Conservation (phyloP, 1,284 basidiomycete species). For the Fomitopsis schrenkii region DNA sequence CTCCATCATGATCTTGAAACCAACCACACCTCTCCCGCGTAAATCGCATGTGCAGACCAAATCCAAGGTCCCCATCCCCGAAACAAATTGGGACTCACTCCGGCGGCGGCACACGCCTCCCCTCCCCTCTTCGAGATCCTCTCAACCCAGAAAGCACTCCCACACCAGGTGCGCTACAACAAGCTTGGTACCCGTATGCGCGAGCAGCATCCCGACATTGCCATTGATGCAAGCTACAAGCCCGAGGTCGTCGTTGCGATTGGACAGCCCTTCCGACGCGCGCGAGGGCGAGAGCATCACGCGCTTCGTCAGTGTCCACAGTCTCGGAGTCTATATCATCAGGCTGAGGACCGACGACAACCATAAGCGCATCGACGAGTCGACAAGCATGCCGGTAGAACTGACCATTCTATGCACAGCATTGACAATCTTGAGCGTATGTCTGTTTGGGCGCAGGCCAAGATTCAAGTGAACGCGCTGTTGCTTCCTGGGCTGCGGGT, state of each 20-base stretch:
- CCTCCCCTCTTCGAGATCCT: constrained; percentile 80
- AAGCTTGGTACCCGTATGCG: constrained; percentile 52
- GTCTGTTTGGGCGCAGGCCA: constrained; percentile 45
- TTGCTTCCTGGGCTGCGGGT: constrained; percentile 35
- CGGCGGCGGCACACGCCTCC: constrained; percentile 35
- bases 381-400: constrained; percentile 34
- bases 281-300: too few species aligned
- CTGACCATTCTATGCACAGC: constrained; percentile 38
- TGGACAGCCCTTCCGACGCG: constrained; percentile 14
- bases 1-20: constrained; percentile 53
- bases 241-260: constrained; percentile 97
- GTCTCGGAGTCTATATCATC: constrained; percentile 10
- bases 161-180: constrained; percentile 91
- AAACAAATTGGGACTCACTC: background rate
- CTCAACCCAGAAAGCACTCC: constrained; percentile 70
- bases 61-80: constrained; percentile 28
- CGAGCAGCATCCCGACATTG: constrained; percentile 65
- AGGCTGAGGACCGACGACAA: constrained; percentile 33
- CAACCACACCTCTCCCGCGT: constrained; percentile 29
- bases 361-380: constrained; percentile 63
- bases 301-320: background rate
- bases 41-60: constrained; percentile 47
- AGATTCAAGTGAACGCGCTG: constrained; percentile 66
- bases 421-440: constrained; percentile 63
- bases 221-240: constrained; percentile 56